These are phyloP conservation scores for Thermochaetoides thermophila DNA, from an alignment of 495 filamentous ascomycete species.

Conservation along the genomic window DNA sequence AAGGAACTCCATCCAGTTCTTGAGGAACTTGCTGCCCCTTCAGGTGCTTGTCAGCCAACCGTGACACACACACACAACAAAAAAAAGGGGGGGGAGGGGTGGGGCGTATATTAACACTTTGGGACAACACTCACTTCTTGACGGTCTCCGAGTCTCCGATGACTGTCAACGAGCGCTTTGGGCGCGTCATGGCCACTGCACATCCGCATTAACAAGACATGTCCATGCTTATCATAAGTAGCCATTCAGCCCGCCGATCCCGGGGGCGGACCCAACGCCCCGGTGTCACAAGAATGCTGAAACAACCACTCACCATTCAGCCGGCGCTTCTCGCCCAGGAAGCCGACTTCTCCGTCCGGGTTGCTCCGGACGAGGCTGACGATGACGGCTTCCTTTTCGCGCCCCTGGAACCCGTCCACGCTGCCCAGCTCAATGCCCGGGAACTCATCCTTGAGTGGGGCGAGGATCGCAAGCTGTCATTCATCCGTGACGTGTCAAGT, in stretches of 20 bases:
- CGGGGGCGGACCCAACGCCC: no score
- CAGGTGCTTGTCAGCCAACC: slow-evolving; percentile 1
- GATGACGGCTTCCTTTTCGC: slow-evolving; percentile 92
- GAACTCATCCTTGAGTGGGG: slow-evolving; percentile 63
- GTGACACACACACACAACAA: no score
- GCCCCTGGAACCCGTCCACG: slow-evolving; percentile 92
- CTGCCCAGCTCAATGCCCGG: slow-evolving; percentile 81
- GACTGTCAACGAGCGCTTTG: slow-evolving; percentile 77
- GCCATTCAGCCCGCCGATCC: no score
- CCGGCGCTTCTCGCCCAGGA: slow-evolving; percentile 81
- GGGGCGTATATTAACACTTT: no score
- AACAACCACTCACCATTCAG: slow-evolving; percentile 82
- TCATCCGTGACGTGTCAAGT: no score
- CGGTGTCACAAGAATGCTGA: no score
- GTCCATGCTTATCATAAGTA: no score
- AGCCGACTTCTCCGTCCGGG: slow-evolving; percentile 71
- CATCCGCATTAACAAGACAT: slow-evolving; percentile 9
- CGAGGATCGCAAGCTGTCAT: slow-evolving; percentile 63
- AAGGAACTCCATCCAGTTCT: slow-evolving; percentile 76
- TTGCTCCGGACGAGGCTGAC: slow-evolving; percentile 88
- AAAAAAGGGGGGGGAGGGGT: slow-evolving; percentile 1
- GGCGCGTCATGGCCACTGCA: slow-evolving; percentile 85
- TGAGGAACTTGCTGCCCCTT: slow-evolving; percentile 69
- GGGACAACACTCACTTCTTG: slow-evolving; percentile 54
- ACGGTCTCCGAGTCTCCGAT: slow-evolving; percentile 91